Evolutionary conservation across 2,329 filamentous ascomycete species (phyloP).

Genomic region (Fusarium avenaceum): DNA sequence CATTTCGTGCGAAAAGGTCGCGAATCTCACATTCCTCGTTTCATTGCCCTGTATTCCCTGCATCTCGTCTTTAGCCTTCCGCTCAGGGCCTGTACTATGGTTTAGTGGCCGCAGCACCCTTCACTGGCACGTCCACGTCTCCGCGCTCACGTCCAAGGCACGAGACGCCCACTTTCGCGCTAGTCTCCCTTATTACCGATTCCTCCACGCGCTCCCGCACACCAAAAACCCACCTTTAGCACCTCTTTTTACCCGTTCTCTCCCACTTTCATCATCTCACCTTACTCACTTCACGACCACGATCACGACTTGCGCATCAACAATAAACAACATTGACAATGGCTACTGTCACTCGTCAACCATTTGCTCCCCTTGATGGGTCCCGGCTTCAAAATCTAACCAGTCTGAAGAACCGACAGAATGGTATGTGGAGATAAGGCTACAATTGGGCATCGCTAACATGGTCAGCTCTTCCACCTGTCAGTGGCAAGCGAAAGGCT

Average conservation of each 20-base stretch:
- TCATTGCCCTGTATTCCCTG: slow-evolving; percentile 10
- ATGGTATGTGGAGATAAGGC: slow-evolving; percentile 65
- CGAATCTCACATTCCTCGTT: slow-evolving; percentile 23
- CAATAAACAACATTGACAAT: slow-evolving; percentile 55
- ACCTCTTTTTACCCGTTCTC: slow-evolving; percentile 42
- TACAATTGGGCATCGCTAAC: slow-evolving; percentile 29
- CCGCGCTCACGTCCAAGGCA: slow-evolving; percentile 33
- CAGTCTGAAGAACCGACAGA: slow-evolving; percentile 83
- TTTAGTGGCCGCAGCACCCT: slow-evolving; percentile 5
- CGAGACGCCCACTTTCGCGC: slow-evolving; percentile 36
- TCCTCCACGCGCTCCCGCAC: slow-evolving; percentile 41
- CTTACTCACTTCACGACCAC: slow-evolving; percentile 23
- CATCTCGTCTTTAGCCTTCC: slow-evolving; percentile 1
- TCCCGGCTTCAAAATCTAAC: slow-evolving; percentile 78
- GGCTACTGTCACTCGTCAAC: slow-evolving; percentile 74
- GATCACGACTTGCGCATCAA: background rate
- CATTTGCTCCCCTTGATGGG: slow-evolving; percentile 79
- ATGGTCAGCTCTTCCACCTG: slow-evolving; percentile 57
- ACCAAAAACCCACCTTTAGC: slow-evolving; percentile 40
- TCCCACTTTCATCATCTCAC: slow-evolving; percentile 29
- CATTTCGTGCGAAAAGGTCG: slow-evolving; percentile 9
- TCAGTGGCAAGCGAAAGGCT: slow-evolving; percentile 71
- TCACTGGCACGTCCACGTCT: slow-evolving; percentile 16
- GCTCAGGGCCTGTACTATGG: background rate
- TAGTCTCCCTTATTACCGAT: slow-evolving; percentile 41